Evolutionary conservation across 78 protist species (phyloP), one percentile per base, ranked within the genome.

Genomic region (Emiliania huxleyi): DNA sequence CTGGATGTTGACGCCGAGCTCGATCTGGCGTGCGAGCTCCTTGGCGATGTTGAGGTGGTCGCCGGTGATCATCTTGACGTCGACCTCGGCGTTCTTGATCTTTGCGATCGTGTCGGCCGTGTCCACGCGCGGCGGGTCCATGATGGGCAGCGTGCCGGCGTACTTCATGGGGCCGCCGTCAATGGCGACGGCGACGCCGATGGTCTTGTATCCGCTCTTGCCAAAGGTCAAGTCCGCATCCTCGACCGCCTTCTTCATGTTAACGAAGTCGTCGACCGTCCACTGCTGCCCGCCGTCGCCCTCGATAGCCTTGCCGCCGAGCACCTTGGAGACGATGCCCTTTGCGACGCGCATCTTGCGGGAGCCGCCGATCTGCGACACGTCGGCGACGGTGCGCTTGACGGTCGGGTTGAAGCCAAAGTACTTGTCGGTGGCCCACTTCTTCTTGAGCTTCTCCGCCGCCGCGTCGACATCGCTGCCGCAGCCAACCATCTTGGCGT

Each of bases 231-330:
- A 15, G 56, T 22, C 38, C 33, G 18, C 23, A 37, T 18, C 44
- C 40, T 40, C 38, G 87, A 81, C 8, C 33, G 6, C n/a, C 44
- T 81, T 22, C 56, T 44, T 45, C 26, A 21, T 45, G 33, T 11
- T 19, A 23, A 43, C 26, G 23, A 19, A 15, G 49, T 23, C 52
- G 44, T 23, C 69, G 26, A 23, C 69, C 96, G 96, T 96, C 37
- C 96, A 96, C 93, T 87, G 93, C 33, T 98, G 90, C 23, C 94
- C 45, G 40, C 83, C 87, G 44, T 92, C 87, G 52, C 95, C 93
- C 44, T n/a, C n/a, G n/a, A 94, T 96, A 44, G 94, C 90, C 62
- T 96, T 81, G n/a, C n/a, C n/a, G n/a, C n/a, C n/a, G 87, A 81
- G 40, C 43, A 81, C 87, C 15, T 26, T 15, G 87, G 38, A 44